Base-by-base conservation (phyloP, 192 early-diverging fungal species). In the Cetraspora pellucida region DNA sequence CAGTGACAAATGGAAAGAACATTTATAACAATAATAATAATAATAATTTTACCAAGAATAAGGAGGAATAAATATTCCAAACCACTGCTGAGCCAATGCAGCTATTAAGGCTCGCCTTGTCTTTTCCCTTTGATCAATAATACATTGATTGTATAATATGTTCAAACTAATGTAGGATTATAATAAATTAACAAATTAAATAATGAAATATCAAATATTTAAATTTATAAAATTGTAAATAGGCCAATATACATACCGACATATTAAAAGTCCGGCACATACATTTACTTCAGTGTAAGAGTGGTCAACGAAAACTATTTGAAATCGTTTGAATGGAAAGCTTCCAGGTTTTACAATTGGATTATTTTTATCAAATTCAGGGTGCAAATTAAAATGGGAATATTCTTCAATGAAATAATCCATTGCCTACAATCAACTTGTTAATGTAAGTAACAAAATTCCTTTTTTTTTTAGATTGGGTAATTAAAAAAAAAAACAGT, bases 31-130 rank as follows among this genome's bases (percentile, higher is more conserved):
- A 54, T 19, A 54, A 14, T 19, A 54, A n/a, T 54, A 23, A 25
- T 4, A 59, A 59, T 21, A 21, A 10, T 23, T 25, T n/a, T 27
- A 68, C 66, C 66, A 68, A 47, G 43, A 46, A 68, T 87, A 86
- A 5, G 89, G 86, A 45, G 84, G 78, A 50, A 99, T 89, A 77
- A 92, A 95, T 21, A 93, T 89, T 13, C 97, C 97, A 81, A 98
- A 97, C 97, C 97, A 99, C 87, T 99, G 98, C 55, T 89, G 82
- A 21, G 93, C 93, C 7, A 98, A 78, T 0, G 89, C 90, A 52
- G 89, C 80, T 21, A 88, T 89, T 54, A 99, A 77, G 27, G 81
- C 65, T 8, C 87, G 88, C 58, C 95, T 87, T 3, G 95, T 93
- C 64, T 93, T 92, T 75, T 94, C 97, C 7, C 88, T 89, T 78